These are phyloP conservation scores for Pythium guiyangense DNA, from an alignment of 352 stramenopile genomes.

Conservation along the genomic window DNA sequence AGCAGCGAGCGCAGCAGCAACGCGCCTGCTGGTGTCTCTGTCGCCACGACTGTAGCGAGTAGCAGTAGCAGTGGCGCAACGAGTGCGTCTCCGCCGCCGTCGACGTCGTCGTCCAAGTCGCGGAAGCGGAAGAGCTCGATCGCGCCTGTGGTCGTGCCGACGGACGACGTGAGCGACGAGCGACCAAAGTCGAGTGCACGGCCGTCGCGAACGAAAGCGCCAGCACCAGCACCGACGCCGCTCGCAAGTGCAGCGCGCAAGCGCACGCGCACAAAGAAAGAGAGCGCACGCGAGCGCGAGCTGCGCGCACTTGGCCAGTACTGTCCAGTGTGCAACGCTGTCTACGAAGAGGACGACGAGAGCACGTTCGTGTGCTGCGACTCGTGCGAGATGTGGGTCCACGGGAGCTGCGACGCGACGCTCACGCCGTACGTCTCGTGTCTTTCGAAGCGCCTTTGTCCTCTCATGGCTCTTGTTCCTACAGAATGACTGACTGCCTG, in stretches of 20 bases:
- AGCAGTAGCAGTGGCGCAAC: neutral
- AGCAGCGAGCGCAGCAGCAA: neutral
- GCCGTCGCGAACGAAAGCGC: conserved; percentile 2
- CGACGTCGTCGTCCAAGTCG: conserved; percentile 19
- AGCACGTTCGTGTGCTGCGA: conserved; percentile 87
- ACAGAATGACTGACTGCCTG: conserved; percentile 7
- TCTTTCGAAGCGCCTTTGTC: neutral
- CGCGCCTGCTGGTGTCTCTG: too few species aligned
- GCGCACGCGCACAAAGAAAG: conserved; percentile 48
- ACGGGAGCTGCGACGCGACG: conserved; percentile 63
- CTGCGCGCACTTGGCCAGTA: conserved; percentile 78
- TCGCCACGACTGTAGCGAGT: too few species aligned
- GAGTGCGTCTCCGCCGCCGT: neutral
- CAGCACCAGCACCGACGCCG: neutral
- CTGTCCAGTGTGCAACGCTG: conserved; percentile 81
- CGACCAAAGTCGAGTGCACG: neutral
- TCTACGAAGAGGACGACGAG: conserved; percentile 84
- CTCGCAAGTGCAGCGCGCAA: conserved; percentile 25
- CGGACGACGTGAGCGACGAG: neutral
- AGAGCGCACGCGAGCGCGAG: conserved; percentile 66
- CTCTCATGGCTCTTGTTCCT: neutral
- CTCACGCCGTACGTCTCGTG: conserved; percentile 51
- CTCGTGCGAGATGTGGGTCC: conserved; percentile 86
- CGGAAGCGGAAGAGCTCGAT: conserved; percentile 20
- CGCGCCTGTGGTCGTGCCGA: conserved; percentile 1